Conservation (phyloP, 2,329 filamentous ascomycete genomes). For the Aspergillus calidoustus region DNA sequence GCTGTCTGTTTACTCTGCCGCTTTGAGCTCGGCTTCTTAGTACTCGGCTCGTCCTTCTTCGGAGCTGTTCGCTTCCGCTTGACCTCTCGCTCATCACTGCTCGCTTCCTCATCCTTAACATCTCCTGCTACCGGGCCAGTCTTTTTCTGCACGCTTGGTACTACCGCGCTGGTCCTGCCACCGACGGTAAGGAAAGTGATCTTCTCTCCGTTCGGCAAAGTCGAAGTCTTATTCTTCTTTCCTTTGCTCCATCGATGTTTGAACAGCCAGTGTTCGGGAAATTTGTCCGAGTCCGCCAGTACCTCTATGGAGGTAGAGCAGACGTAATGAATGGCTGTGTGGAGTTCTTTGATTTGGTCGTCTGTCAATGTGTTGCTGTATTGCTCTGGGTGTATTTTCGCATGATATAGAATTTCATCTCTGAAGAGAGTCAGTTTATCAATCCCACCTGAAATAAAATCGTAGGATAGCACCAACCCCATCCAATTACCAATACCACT, state of each 20-base stretch:
- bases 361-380: constrained; percentile 82
- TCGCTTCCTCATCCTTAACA: constrained; percentile 38
- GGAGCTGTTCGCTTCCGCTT: constrained; percentile 41
- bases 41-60: constrained; percentile 33
- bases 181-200: constrained; percentile 88
- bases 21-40: constrained; percentile 33
- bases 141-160: constrained; percentile 86
- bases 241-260: constrained; percentile 88
- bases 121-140: constrained; percentile 63
- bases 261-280: constrained; percentile 88
- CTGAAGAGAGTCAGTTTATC: constrained; percentile 36
- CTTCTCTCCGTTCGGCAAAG: constrained; percentile 81
- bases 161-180: constrained; percentile 86
- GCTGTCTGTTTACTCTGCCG: constrained; percentile 26
- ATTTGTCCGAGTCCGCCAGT: constrained; percentile 79
- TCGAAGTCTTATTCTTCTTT: constrained; percentile 69
- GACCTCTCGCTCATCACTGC: constrained; percentile 26
- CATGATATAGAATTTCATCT: constrained; percentile 90
- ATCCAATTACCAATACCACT: constrained; percentile 98
- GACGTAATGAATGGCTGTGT: constrained; percentile 75
- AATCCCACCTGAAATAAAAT: background rate
- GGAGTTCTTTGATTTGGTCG: constrained; percentile 71
- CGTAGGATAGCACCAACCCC: constrained; percentile 53
- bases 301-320: constrained; percentile 78
- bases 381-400: constrained; percentile 87